phyloP scores from a whole-genome alignment of 768 basidiomycete species.

The Suillus sp. region DNA sequence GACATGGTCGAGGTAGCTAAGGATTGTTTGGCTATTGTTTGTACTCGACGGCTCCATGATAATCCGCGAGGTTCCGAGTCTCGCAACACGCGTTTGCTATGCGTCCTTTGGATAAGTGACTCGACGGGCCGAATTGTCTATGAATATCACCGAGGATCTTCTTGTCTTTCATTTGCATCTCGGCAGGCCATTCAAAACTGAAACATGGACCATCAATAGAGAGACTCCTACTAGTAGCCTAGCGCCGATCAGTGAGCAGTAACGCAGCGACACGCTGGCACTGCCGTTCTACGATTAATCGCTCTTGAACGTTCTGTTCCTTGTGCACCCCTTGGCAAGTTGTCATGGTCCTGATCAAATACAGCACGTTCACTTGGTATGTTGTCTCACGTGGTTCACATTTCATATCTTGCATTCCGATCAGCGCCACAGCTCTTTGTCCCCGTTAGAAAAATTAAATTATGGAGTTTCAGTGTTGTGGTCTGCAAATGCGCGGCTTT shows the following conservation, averaged over 20 bases:
- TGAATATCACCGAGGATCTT: background rate
- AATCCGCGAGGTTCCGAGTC: background rate
- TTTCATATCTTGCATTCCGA: conserved; percentile 1
- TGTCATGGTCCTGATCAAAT: background rate
- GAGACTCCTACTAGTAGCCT: too few species aligned
- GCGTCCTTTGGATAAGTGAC: background rate
- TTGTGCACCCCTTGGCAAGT: background rate
- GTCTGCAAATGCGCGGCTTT: too few species aligned
- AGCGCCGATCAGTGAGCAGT: background rate
- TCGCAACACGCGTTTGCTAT: background rate
- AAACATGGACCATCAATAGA: background rate
- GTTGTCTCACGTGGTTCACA: conserved; percentile 1
- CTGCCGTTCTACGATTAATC: background rate
- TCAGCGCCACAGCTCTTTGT: conserved; percentile 3
- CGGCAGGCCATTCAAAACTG: background rate
- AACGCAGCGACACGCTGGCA: background rate
- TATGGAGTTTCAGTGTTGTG: background rate
- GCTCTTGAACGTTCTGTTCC: background rate
- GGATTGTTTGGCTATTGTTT: conserved; percentile 11
- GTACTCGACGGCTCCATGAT: conserved; percentile 7
- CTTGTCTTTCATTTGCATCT: background rate
- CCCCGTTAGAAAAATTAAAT: background rate
- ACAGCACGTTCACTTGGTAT: background rate
- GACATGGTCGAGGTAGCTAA: conserved; percentile 26
- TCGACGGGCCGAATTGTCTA: background rate